Evolutionary conservation across 108 stramenopile genomes (phyloP), one percentile per base, ranked within the genome.

Genomic region (Nannochloropsis oceanica): DNA sequence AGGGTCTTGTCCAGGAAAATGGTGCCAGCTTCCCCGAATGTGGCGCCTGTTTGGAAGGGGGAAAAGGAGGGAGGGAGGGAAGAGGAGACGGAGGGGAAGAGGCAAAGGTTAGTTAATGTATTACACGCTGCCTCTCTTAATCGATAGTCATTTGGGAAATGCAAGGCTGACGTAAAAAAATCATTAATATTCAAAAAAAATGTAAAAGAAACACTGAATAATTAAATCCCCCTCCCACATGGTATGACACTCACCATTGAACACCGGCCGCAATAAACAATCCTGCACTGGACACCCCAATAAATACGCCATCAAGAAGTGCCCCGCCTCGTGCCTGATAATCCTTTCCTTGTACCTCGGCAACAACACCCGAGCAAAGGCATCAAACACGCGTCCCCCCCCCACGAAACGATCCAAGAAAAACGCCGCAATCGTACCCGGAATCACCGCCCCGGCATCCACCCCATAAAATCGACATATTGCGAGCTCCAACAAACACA

Each of bases 211-310:
- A 34, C 1, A 34, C 1, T 3, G 5, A 34, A 34, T n/a, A n/a
- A n/a, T n/a, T n/a, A n/a, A n/a, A n/a, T n/a, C n/a, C n/a, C n/a
- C n/a, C n/a, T n/a, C n/a, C n/a, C n/a, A n/a, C n/a, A n/a, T n/a
- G n/a, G n/a, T n/a, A n/a, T n/a, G 5, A 34, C 94, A 94, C 14
- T 92, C 92, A 13, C 89, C 59, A n/a, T 73, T 73, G 8, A 73
- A 73, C 59, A 73, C 59, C 22, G 59, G 59, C 2, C 59, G 90
- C 20, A 96, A 84, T 0, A 96, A 94, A 43, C 93, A 95, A 14
- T 94, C 96, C 86, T 96, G 95, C 8, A 97, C 95, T 3, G 95
- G 95, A 90, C 94, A 95, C 18, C 96, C 96, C n/a, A 96, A 90
- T 24, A 97, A 84, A 83, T 97, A 96, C 14, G 96, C 95, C 83